Evolutionary conservation across 1,284 basidiomycete species (phyloP).

Genomic region (Boletus austroedulis): DNA sequence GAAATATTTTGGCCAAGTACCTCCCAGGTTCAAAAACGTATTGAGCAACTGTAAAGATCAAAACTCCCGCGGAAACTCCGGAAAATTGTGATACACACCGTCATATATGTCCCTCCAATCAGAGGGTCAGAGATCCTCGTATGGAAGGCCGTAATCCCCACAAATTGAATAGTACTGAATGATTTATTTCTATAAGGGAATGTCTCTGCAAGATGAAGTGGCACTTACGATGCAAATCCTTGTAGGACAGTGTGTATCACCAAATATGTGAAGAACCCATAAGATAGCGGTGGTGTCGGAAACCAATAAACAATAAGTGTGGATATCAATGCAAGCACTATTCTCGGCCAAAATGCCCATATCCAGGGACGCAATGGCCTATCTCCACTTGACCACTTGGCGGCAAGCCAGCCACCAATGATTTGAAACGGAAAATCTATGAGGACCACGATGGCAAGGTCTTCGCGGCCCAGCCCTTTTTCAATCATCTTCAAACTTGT

Average conservation of each 20-base stretch:
- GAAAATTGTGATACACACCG: conserved; percentile 49
- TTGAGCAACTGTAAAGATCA: conserved; percentile 70
- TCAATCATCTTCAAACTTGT: conserved; percentile 95
- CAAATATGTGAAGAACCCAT: conserved; percentile 81
- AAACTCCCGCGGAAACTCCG: not conserved
- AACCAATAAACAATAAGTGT: conserved; percentile 84
- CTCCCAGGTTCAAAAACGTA: conserved; percentile 95
- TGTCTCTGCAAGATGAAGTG: not conserved
- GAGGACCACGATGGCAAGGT: conserved; percentile 90
- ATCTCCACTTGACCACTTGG: conserved; percentile 83
- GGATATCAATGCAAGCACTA: conserved; percentile 71
- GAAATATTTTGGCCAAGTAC: conserved; percentile 96
- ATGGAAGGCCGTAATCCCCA: conserved; percentile 97
- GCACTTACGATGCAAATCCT: conserved; percentile 78
- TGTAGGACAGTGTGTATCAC: conserved; percentile 79
- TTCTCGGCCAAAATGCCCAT: conserved; percentile 86
- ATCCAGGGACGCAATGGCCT: conserved; percentile 85
- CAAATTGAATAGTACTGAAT: conserved; percentile 93
- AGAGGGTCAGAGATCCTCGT: conserved; percentile 95
- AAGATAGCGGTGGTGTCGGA: conserved; percentile 72
- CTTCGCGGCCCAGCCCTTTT: conserved; percentile 93
- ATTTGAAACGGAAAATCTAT: conserved; percentile 99
- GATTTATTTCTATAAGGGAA: not conserved
- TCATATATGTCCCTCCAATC: conserved; percentile 99
- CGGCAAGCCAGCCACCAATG: conserved; percentile 93